phyloP scores from a whole-genome alignment of 495 filamentous ascomycete genomes.

The Penicillium riverlandense region DNA sequence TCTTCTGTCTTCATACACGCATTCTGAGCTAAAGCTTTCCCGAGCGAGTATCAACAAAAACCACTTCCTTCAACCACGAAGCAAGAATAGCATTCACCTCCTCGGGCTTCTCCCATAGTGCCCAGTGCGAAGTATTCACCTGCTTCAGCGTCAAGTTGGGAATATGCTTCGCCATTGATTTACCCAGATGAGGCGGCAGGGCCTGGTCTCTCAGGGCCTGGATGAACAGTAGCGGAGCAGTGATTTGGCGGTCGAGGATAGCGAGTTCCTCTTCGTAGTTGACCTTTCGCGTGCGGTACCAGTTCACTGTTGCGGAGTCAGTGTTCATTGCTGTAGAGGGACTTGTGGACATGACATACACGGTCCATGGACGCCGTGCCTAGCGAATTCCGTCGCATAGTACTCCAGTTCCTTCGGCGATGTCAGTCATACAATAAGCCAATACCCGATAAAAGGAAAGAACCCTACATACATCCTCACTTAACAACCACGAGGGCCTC shows the following conservation, averaged over 20 bases:
- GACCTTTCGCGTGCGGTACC: slow-evolving; percentile 66
- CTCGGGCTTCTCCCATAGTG: slow-evolving; percentile 55
- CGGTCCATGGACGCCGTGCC: slow-evolving; percentile 68
- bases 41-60: slow-evolving; percentile 10
- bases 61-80: slow-evolving; percentile 40
- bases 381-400: slow-evolving; percentile 62
- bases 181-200: slow-evolving; percentile 58
- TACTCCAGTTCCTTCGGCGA: slow-evolving; percentile 56
- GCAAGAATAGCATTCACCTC: slow-evolving; percentile 44
- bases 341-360: slow-evolving; percentile 34
- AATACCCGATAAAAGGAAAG: slow-evolving; percentile 3
- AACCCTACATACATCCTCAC: slow-evolving; percentile 42
- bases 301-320: slow-evolving; percentile 47
- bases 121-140: slow-evolving; percentile 64
- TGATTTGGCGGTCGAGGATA: slow-evolving; percentile 43
- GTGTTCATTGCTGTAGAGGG: no score
- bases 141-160: slow-evolving; percentile 51
- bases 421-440: not conserved
- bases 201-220: slow-evolving; percentile 61
- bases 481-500: slow-evolving; percentile 47
- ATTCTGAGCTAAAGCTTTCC: slow-evolving; percentile 13
- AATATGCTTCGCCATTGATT: slow-evolving; percentile 59
- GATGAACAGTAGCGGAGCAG: slow-evolving; percentile 67
- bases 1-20: not conserved
- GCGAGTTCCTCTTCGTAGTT: slow-evolving; percentile 72